Base-by-base conservation (phyloP, 2,329 filamentous ascomycete species). In the Nectriaceae sp. region DNA sequence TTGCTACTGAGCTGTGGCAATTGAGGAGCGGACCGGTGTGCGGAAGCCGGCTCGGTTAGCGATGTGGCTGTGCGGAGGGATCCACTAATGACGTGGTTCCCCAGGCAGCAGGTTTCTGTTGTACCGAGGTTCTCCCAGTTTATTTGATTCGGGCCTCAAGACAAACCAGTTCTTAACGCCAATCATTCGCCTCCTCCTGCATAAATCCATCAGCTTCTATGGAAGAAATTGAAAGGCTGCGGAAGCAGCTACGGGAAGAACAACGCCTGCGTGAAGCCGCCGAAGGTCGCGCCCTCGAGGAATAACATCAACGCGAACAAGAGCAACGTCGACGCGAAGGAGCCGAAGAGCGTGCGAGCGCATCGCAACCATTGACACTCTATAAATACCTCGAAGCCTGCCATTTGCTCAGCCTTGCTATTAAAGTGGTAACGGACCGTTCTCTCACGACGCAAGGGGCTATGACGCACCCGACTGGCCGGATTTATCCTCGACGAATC, bases 401-500 rank as follows among this genome's bases (percentile, higher is more conserved):
- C 44, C 65, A 73, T 50, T 49, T 50, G 3, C 62, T 72, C 40
- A 54, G 52, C 49, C 55, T 67, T 21, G 52, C 56, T 22, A 62
- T 69, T 42, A 5, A 63, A 40, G 58, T 71, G 5, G 49, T 68
- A 1, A 70, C 66, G n/a, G 55, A 67, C 38, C 54, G 26, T 11
- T 63, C 63, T 39, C 44, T 58, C 11, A 71, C 64, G 3, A 70
- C 65, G 13, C 58, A 69, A 57, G 68, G 65, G 40, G 53, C 65
- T 5, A 64, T 59, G 1, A 71, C 65, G 0, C 64, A 70, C 39
- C 63, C 65, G 10, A 51, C 47, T 40, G 65, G 67, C 37, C 63
- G 66, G 44, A 49, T 67, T 11, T 71, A 51, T 47, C 69, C 70
- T 50, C 52, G 46, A 53, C 62, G 62, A 40, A 72, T 75, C 24